Evolutionary conservation across 2,329 filamentous ascomycete genomes (phyloP).

Genomic region (Penicillium olsonii): DNA sequence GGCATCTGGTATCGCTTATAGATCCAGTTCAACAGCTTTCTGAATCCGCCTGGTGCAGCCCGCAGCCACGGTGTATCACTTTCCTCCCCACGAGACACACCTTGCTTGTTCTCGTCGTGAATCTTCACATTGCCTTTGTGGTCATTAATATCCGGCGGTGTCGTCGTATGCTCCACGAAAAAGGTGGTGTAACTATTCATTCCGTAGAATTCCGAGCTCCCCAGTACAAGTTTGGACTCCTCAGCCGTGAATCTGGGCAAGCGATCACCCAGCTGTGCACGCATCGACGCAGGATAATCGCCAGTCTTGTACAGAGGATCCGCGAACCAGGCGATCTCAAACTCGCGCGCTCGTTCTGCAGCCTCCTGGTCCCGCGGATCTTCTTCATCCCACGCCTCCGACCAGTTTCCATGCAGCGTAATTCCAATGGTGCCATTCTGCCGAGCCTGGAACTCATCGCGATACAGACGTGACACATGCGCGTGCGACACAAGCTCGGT

Average conservation of each 20-base stretch:
- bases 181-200: slow-evolving; percentile 88
- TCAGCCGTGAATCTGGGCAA: slow-evolving; percentile 71
- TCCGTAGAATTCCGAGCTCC: slow-evolving; percentile 83
- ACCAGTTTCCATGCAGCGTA: slow-evolving; percentile 74
- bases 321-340: slow-evolving; percentile 78
- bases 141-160: slow-evolving; percentile 57
- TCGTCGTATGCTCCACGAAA: slow-evolving; percentile 71
- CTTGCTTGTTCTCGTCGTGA: slow-evolving; percentile 66
- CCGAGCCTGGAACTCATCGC: slow-evolving; percentile 71
- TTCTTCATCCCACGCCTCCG: slow-evolving; percentile 74
- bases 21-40: slow-evolving; percentile 70
- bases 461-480: slow-evolving; percentile 72
- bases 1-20: slow-evolving; percentile 71
- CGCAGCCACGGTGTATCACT: slow-evolving; percentile 78
- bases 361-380: slow-evolving; percentile 72
- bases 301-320: slow-evolving; percentile 76
- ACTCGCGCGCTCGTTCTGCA: slow-evolving; percentile 74
- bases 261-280: slow-evolving; percentile 72
- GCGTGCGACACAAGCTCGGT: slow-evolving; percentile 75
- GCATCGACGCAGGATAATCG: slow-evolving; percentile 77
- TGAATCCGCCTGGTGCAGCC: slow-evolving; percentile 70
- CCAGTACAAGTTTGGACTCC: slow-evolving; percentile 68
- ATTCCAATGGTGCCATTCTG: slow-evolving; percentile 75
- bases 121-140: slow-evolving; percentile 72
- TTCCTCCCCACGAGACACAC: slow-evolving; percentile 72